Evolutionary conservation across 345 rosid species (phyloP).

Genomic region (Dipteronia sinensis): DNA sequence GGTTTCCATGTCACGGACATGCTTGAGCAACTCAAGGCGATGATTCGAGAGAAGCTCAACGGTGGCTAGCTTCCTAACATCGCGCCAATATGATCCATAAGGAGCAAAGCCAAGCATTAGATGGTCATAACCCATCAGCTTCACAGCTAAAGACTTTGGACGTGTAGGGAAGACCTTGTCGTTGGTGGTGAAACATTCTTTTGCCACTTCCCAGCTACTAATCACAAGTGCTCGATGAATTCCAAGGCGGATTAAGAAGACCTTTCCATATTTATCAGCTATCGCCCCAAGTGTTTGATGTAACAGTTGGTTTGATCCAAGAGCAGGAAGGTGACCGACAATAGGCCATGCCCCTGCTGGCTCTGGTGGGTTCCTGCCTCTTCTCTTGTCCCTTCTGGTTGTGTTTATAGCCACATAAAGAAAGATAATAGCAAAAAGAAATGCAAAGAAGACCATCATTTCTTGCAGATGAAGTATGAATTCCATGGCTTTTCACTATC

Average conservation of each 20-base stretch:
- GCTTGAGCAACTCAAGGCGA: conserved; percentile 37
- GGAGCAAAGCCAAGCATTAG: conserved; percentile 35
- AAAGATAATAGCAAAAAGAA: conserved; percentile 16
- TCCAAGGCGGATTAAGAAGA: conserved; percentile 36
- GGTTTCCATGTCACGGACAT: conserved; percentile 27
- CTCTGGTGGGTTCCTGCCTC: conserved; percentile 27
- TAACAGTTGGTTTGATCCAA: conserved; percentile 21
- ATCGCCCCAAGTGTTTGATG: conserved; percentile 29
- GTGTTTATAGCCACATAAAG: neutral
- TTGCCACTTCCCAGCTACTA: conserved; percentile 33
- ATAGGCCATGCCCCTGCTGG: conserved; percentile 36
- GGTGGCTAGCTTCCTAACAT: conserved; percentile 32
- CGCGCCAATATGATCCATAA: conserved; percentile 39
- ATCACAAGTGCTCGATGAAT: conserved; percentile 25
- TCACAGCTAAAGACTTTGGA: conserved; percentile 20
- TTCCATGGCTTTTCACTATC: conserved; percentile 3
- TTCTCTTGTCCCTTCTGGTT: conserved; percentile 8
- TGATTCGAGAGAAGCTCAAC: conserved; percentile 36
- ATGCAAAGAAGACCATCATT: neutral
- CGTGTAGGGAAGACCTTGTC: conserved; percentile 32
- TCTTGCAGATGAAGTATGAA: conserved; percentile 3
- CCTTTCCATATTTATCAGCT: conserved; percentile 29
- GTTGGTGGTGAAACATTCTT: conserved; percentile 36
- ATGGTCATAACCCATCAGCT: conserved; percentile 36
- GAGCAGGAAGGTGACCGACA: conserved; percentile 37